phyloP scores from a whole-genome alignment of 148 eudicot genomes.

The Camellia granthamiana region DNA sequence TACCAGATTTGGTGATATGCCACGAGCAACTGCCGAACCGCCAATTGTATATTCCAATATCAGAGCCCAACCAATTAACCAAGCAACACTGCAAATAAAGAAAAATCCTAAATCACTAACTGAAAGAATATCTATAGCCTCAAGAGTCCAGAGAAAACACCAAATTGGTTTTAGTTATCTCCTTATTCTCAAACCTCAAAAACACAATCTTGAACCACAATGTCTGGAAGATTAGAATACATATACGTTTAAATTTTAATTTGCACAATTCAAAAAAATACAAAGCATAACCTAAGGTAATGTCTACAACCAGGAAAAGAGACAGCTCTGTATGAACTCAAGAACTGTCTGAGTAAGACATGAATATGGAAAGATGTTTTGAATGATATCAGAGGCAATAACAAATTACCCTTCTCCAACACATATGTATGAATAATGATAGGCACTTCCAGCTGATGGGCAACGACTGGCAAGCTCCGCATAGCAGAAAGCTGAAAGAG shows the following conservation, averaged over 20 bases:
- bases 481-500: conserved; percentile 85
- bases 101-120: neutral
- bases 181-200: conserved; percentile 6
- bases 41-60: conserved; percentile 84
- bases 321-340: neutral
- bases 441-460: conserved; percentile 99
- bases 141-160: neutral
- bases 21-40: conserved; percentile 91
- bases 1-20: conserved; percentile 87
- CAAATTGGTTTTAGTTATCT: conserved; percentile 6
- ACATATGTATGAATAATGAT: conserved; percentile 84
- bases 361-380: neutral
- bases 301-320: neutral
- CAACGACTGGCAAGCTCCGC: conserved; percentile 93
- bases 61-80: conserved; percentile 87
- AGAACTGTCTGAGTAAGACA: neutral
- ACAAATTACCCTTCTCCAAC: conserved; percentile 76
- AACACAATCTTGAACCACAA: neutral
- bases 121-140: neutral
- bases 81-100: conserved; percentile 60
- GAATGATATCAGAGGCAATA: neutral
- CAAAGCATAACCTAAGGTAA: conserved; percentile 1
- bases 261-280: neutral
- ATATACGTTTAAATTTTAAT: neutral
- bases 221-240: neutral